These are phyloP conservation scores for Chaetomidium leptoderma DNA, from an alignment of 495 filamentous ascomycete species.

Conservation along the genomic window DNA sequence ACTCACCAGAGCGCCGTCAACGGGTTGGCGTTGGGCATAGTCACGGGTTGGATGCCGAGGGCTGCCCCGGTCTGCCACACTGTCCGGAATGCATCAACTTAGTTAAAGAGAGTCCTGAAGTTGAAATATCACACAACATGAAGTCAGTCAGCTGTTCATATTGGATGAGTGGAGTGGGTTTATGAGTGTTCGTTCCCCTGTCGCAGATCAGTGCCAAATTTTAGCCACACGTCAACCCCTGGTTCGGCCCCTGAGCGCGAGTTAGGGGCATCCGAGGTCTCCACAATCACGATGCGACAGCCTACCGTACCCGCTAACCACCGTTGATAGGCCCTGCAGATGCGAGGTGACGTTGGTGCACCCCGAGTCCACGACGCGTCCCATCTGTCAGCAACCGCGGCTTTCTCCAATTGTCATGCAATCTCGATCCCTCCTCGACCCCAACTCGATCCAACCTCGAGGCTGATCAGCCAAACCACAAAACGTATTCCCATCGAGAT, in stretches of 20 bases:
- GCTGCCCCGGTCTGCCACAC: neutral
- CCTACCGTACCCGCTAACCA: neutral
- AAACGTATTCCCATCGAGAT: no score
- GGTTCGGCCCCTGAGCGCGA: neutral
- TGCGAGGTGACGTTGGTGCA: slow-evolving; percentile 1
- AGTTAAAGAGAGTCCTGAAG: neutral
- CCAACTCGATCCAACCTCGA: neutral
- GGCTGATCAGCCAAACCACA: no score
- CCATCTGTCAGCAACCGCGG: slow-evolving; percentile 7
- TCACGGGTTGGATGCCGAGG: neutral
- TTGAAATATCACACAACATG: no score
- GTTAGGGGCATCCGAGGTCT: neutral
- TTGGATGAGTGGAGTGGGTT: neutral
- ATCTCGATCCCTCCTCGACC: neutral
- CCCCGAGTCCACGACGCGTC: slow-evolving; percentile 5
- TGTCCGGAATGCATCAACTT: neutral
- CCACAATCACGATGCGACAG: neutral
- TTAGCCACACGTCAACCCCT: neutral
- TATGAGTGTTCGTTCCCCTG: neutral
- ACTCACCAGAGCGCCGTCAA: slow-evolving; percentile 42
- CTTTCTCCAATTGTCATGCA: neutral
- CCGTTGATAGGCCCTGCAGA: neutral
- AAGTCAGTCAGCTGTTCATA: no score
- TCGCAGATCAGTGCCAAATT: slow-evolving; percentile 4
- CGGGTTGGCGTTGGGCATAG: slow-evolving; percentile 29